Conservation (phyloP, 805 yeast genomes). For the Hanseniaspora pseudoguilliermondii region DNA sequence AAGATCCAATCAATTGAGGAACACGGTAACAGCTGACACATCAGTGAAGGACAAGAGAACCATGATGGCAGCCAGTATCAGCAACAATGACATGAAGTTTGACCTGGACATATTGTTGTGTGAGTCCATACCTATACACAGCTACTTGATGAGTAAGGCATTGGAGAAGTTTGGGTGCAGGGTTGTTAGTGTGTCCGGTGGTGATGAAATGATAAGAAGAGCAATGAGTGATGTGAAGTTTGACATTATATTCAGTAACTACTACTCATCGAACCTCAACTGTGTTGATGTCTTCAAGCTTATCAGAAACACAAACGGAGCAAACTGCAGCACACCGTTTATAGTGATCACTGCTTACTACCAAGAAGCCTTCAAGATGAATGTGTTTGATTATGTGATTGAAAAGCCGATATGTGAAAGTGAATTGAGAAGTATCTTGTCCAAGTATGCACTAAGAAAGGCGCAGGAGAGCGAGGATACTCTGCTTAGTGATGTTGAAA, state of each 20-base stretch:
- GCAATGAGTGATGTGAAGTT: conserved; percentile 75
- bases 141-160: conserved; percentile 52
- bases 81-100: conserved; percentile 4
- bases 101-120: conserved; percentile 61
- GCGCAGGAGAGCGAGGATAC: conserved; percentile 25
- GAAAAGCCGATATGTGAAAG: conserved; percentile 49
- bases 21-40: background rate
- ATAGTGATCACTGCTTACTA: conserved; percentile 62
- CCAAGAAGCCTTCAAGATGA: conserved; percentile 47
- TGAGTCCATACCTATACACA: conserved; percentile 73
- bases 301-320: conserved; percentile 59
- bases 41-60: background rate
- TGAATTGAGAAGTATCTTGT: conserved; percentile 21
- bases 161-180: conserved; percentile 64
- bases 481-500: conserved; percentile 25
- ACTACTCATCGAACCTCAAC: conserved; percentile 52
- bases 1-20: background rate
- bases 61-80: conserved; percentile 25
- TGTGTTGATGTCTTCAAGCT: conserved; percentile 68
- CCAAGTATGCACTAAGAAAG: conserved; percentile 25
- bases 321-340: conserved; percentile 66
- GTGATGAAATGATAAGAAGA: conserved; percentile 69
- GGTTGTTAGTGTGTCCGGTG: conserved; percentile 63
- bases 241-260: conserved; percentile 70
- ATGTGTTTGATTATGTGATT: conserved; percentile 49